phyloP scores from a whole-genome alignment of 129 eudicot genomes.

The Deinandra increscens region DNA sequence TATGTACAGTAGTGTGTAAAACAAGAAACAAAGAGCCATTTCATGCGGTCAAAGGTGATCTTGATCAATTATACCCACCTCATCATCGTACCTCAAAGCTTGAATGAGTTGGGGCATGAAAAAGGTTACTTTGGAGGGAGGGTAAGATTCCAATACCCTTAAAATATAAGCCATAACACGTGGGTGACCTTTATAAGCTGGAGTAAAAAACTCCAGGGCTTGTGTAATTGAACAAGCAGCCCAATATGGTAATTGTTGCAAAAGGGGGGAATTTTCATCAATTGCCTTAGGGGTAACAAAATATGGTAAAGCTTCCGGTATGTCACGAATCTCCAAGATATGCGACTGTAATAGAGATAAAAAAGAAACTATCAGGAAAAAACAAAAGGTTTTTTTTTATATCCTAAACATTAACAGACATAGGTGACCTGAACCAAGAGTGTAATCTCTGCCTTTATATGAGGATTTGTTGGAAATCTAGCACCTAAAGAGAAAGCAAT shows the following conservation, averaged over 20 bases:
- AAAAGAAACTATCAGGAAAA: no score
- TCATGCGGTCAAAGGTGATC: slow-evolving; percentile 7
- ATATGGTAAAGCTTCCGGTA: slow-evolving; percentile 90
- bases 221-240: slow-evolving; percentile 97
- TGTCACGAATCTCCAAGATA: slow-evolving; percentile 90
- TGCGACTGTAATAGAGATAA: slow-evolving; percentile 49
- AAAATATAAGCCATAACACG: slow-evolving; percentile 99
- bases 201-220: slow-evolving; percentile 91
- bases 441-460: slow-evolving; percentile 66
- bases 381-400: neutral
- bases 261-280: slow-evolving; percentile 76
- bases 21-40: slow-evolving; percentile 6
- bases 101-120: slow-evolving; percentile 99
- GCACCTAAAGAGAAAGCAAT: slow-evolving; percentile 80
- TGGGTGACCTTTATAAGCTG: slow-evolving; percentile 94
- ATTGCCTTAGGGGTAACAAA: slow-evolving; percentile 90
- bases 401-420: neutral
- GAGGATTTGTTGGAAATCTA: slow-evolving; percentile 77
- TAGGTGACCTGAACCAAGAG: slow-evolving; percentile 79
- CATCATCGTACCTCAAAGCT: slow-evolving; percentile 87
- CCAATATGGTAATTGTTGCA: slow-evolving; percentile 99
- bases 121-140: slow-evolving; percentile 90
- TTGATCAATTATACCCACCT: slow-evolving; percentile 47
- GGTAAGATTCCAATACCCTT: slow-evolving; percentile 92
- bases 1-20: neutral